These are phyloP conservation scores for Conticribra weissflogii DNA, from an alignment of 108 stramenopile species.

Conservation along the genomic window DNA sequence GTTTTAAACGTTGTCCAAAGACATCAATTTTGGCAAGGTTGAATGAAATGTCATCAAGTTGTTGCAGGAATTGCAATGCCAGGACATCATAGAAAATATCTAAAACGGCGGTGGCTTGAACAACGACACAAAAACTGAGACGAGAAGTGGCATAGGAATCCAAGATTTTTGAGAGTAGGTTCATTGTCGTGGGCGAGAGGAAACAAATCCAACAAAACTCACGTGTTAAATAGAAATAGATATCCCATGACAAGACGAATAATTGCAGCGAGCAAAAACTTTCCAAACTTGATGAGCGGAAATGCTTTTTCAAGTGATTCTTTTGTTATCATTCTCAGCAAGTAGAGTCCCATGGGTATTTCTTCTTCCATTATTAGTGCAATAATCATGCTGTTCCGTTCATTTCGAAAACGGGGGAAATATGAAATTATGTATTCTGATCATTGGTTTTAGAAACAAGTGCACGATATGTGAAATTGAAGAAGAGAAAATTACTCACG, in stretches of 20 bases:
- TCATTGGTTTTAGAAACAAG: too few species aligned
- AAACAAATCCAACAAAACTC: not conserved
- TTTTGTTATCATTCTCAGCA: constrained; percentile 29
- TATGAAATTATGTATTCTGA: too few species aligned
- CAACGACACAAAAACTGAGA: constrained; percentile 14
- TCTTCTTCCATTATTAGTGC: constrained; percentile 40
- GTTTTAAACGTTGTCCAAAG: constrained; percentile 19
- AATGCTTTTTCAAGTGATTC: constrained; percentile 10
- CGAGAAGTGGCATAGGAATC: not conserved
- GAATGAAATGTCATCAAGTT: constrained; percentile 29
- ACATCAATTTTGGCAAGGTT: constrained; percentile 5
- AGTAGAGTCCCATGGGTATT: constrained; percentile 19
- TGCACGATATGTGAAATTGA: too few species aligned
- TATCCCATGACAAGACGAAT: constrained; percentile 19
- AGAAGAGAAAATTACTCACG: too few species aligned
- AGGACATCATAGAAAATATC: constrained; percentile 26
- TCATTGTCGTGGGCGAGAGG: too few species aligned
- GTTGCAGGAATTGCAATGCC: constrained; percentile 27
- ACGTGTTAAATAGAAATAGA: constrained; percentile 2
- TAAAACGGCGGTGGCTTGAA: constrained; percentile 11
- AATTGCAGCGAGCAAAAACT: constrained; percentile 7
- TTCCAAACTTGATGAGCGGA: constrained; percentile 1
- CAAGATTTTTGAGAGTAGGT: not conserved
- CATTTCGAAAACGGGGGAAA: too few species aligned
- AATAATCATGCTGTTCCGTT: too few species aligned